Evolutionary conservation across 768 basidiomycete species (phyloP), one percentile per base, ranked within the genome.

Genomic region (Ramaria rubella): DNA sequence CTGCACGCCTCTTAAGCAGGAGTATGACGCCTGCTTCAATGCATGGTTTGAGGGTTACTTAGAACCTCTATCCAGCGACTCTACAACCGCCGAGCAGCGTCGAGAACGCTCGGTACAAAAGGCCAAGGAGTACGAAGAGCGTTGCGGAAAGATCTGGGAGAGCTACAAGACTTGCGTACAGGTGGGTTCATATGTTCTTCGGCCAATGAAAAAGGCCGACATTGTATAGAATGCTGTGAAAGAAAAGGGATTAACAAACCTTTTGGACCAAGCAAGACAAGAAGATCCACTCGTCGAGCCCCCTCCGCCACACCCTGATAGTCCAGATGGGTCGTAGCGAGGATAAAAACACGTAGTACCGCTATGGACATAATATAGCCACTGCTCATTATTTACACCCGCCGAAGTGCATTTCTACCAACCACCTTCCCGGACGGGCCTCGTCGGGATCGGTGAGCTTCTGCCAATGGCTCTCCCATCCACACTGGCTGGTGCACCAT

Each of bases 1-100:
- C 74, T 98, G 95, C 72, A 96, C 94, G 5, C 86, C 89, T 0
- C 77, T 95, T 57, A 97, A 98, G 70, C 82, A 83, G 52, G 73
- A 82, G 55, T 98, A 96, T 68, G 94, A 98, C 70, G 76, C 88
- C 0, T 98, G 94, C 75, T 98, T 98, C 75, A 96, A 96, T 65
- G 82, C 87, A 7, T 97, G 94, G 95, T 94, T 99, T 63, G 94
- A 96, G 69, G 92, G 90, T 11, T 99, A 97, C 69, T 82, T 97
- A 23, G 87, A 93, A 65, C 93, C 93, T 8, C 82, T 9, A 75
- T 86, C 17, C 64, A 71, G 26, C 65, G 65, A 29, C 57, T 63
- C 17, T 58, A 67, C 48, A 67, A 71, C 30, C 64, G 75, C 55
- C 12, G 73, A 77, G 52, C 72, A 78, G 55, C 81, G 82, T 46